Evolutionary conservation across 306 rosid genomes (phyloP), one percentile per base, ranked within the genome.

Genomic region (Crataegus laevigata): DNA sequence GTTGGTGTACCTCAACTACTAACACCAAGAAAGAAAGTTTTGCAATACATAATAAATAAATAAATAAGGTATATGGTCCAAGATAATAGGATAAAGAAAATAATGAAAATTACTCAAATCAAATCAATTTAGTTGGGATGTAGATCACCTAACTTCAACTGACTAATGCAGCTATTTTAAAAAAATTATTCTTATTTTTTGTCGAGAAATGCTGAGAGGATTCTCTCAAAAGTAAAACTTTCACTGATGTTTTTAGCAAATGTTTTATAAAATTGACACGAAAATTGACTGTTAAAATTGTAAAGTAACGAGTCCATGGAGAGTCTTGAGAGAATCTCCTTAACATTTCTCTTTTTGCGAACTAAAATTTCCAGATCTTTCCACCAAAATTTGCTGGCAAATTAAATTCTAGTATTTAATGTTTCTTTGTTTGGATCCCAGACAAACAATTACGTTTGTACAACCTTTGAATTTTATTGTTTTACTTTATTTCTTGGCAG

Each of bases 121-220:
- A 84, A 89, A 82, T 91, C 83, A 25, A 61, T 86, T 47, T 85
- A 29, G 97, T 86, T 91, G 94, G 43, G 69, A 79, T 79, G 79
- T 86, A 67, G 96, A 85, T 85, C 82, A 89, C 97, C 98, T 84
- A 93, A 91, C 90, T 86, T 73, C 90, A 88, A 84, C 97, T 81
- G 87, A 97, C 82, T 61, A 54, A 54, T 66, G 73, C 60, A 83
- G 87, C 89, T 72, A 86, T 82, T 91, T 78, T n/a, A n/a, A n/a
- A n/a, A 34, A 82, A 77, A 11, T 42, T 47, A 47, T 47, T 47
- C 52, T 14, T 78, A 68, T 43, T 77, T 72, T 3, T 24, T 4
- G 8, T 0, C 2, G 2, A 34, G 38, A 34, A 34, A 34, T 34
- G 38, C 38, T 1, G 8, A 1, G 38, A 34, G 8, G 38, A 34